phyloP scores from a whole-genome alignment of 345 rosid species.

The Crucihimalaya himalaica region DNA sequence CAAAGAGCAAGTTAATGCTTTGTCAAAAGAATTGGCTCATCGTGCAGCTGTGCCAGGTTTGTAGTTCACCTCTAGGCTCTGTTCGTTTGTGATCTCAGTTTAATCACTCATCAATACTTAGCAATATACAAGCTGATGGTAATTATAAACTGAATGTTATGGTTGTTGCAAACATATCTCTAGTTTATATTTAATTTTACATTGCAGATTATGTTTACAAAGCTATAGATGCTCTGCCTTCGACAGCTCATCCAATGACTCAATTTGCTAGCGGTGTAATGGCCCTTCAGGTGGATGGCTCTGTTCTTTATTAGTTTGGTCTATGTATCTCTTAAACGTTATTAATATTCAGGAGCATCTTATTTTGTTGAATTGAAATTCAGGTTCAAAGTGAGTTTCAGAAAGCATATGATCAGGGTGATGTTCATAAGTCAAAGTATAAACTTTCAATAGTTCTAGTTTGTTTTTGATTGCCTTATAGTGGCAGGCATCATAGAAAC shows the following conservation, averaged over 20 bases:
- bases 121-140: background rate
- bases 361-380: constrained; percentile 29
- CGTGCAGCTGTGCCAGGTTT: constrained; percentile 91
- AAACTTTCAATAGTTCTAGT: constrained; percentile 22
- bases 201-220: constrained; percentile 75
- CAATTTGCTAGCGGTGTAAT: constrained; percentile 92
- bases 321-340: background rate
- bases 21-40: constrained; percentile 70
- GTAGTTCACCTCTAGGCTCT: constrained; percentile 13
- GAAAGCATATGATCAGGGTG: constrained; percentile 80
- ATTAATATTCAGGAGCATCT: background rate
- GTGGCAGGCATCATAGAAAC: constrained; percentile 9
- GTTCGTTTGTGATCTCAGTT: background rate
- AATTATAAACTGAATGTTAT: background rate
- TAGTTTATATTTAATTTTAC: background rate
- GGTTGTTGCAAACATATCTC: background rate
- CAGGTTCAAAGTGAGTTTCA: constrained; percentile 97
- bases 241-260: constrained; percentile 94
- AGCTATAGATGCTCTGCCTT: constrained; percentile 85
- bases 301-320: constrained; percentile 3
- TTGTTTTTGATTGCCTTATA: constrained; percentile 6
- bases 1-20: constrained; percentile 79
- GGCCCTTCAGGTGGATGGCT: constrained; percentile 85
- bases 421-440: constrained; percentile 80
- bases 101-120: background rate